Evolutionary conservation across 345 rosid genomes (phyloP).

Genomic region (Chamaenerion angustifolium): DNA sequence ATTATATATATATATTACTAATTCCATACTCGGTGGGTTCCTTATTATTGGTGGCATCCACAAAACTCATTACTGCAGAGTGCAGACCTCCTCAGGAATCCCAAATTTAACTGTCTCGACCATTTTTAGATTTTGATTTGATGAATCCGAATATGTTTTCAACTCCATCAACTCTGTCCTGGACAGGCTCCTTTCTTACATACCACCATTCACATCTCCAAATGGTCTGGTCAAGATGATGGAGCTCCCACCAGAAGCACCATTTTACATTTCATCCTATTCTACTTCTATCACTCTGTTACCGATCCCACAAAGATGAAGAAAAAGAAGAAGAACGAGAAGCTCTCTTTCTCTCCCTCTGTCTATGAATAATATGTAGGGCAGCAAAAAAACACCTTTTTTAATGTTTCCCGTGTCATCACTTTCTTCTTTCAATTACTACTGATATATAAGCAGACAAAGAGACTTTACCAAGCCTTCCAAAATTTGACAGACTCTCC

Average conservation of each 20-base stretch:
- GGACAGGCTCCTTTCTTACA: slow-evolving; percentile 9
- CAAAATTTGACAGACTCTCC: slow-evolving; percentile 15
- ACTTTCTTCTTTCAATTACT: slow-evolving; percentile 24
- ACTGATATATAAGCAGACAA: slow-evolving; percentile 26
- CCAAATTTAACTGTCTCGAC: slow-evolving; percentile 27
- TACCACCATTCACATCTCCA: slow-evolving; percentile 23
- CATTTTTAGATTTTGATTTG: slow-evolving; percentile 20
- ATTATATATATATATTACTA: no score
- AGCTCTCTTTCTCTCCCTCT: neutral
- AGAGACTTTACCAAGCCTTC: slow-evolving; percentile 10
- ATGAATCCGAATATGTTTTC: slow-evolving; percentile 19
- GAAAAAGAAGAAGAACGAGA: slow-evolving; percentile 14
- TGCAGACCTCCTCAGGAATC: slow-evolving; percentile 2
- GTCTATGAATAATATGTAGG: slow-evolving; percentile 10
- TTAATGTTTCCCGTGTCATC: slow-evolving; percentile 22
- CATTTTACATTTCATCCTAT: no score
- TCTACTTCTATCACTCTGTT: neutral
- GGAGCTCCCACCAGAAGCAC: slow-evolving; percentile 42
- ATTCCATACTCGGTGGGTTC: no score
- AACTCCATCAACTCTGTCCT: slow-evolving; percentile 32
- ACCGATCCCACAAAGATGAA: no score
- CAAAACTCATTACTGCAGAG: neutral
- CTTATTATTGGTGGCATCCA: slow-evolving; percentile 26
- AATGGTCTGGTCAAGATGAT: slow-evolving; percentile 37
- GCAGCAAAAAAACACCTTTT: slow-evolving; percentile 18